Percentiles rank a stretch among this genome's conserved stretches.
Conservation (phyloP, 805 yeast species). For the Sugiyamaella qingdaonensis region DNA sequence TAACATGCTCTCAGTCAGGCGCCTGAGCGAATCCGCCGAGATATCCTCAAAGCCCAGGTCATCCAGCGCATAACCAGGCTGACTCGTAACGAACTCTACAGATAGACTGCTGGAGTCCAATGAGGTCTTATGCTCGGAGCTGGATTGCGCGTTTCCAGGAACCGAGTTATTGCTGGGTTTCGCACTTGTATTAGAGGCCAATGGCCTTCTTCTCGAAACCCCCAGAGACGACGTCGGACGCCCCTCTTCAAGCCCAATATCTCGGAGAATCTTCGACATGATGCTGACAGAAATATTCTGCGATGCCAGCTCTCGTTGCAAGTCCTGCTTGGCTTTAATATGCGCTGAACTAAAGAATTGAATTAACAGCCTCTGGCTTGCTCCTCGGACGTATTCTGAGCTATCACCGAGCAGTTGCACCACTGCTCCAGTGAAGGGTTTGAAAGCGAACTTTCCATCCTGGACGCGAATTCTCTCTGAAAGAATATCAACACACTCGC, state of each 20-base stretch:
- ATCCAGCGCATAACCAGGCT: conserved; percentile 39
- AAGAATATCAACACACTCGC: conserved; percentile 25
- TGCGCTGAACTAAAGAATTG: conserved; percentile 37
- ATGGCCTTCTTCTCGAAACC: not conserved
- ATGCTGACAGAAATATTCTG: conserved; percentile 32
- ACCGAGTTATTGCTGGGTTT: not conserved
- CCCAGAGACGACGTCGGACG: not conserved
- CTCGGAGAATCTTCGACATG: conserved; percentile 27
- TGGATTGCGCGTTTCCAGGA: not conserved
- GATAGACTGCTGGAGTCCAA: conserved; percentile 7
- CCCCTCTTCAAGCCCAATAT: conserved; percentile 28
- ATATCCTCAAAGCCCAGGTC: conserved; percentile 34
- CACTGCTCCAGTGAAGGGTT: conserved; percentile 33
- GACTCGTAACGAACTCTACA: conserved; percentile 20
- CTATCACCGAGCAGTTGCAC: conserved; percentile 29
- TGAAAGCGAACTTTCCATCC: conserved; percentile 28
- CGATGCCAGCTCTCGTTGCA: conserved; percentile 39
- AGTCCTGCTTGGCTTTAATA: conserved; percentile 42
- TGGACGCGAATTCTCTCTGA: conserved; percentile 25
- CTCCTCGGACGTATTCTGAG: conserved; percentile 21
- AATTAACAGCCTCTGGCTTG: conserved; percentile 32
- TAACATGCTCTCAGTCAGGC: conserved; percentile 30
- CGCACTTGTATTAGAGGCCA: not conserved
- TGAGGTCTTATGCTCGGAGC: conserved; percentile 2
- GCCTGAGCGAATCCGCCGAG: conserved; percentile 30